Evolutionary conservation across 495 filamentous ascomycete genomes (phyloP), one percentile per base, ranked within the genome.

Genomic region (Copromyces sp.): DNA sequence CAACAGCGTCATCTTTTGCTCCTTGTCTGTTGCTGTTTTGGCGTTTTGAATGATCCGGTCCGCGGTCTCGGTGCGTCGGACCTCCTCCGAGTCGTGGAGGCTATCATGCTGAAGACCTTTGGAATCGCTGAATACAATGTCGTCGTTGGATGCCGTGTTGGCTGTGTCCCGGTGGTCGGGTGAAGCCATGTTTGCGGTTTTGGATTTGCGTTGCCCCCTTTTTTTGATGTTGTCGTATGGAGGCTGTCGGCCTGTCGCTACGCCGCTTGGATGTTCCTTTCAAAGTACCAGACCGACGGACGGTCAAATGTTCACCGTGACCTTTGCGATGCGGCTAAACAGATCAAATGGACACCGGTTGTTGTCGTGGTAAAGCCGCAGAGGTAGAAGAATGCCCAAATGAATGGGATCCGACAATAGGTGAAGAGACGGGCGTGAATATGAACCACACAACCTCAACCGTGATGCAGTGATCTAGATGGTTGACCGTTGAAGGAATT

Each of bases 1-100:
- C 73, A 78, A 72, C 53, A 88, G 77, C 7, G 84, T 86, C 86
- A 88, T 88, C 14, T 73, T 83, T 68, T 87, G 86, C 77, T 88
- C 86, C 72, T 85, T 86, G 69, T 86, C 82, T 14, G 84, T 83
- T 12, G 86, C 86, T 20, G 73, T 73, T 72, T 79, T 81, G 11
- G 86, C 86, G 70, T 78, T 79, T 69, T 79, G 78, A 71, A 87
- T 84, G 68, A 88, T 74, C 20, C 79, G 73, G 77, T 81, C 80
- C 73, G 77, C 70, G 38, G 77, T 76, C 75, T 82, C 24, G 78
- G 68, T 59, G 9, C 45, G 75, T 59, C 53, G 45, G 24, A 73
- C n/a, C 7, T 77, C 47, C 39, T 75, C 74, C 17, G 72, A 65
- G 14, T 35, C 16, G 24, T 32, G 24, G 12, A 65, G 65, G 38